Base-by-base conservation (phyloP, 1,284 basidiomycete species). In the Volvariella surrecta region DNA sequence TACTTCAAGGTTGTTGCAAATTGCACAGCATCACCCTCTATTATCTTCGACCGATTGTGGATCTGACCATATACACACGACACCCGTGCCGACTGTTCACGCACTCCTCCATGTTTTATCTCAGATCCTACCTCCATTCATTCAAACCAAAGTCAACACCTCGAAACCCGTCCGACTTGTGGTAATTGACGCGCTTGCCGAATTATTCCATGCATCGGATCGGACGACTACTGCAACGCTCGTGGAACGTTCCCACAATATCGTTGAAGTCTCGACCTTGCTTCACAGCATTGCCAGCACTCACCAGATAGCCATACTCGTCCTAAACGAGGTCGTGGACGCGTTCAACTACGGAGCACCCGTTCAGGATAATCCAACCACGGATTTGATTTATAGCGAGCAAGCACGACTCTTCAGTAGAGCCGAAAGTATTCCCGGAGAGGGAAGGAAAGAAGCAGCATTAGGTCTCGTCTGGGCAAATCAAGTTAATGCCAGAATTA, bases 401-500 rank as follows among this genome's bases (percentile, higher is more conserved):
- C 91, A 95, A 55, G 73, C 81, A 0, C 73, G 75, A 3, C 82
- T 82, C 74, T 94, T 95, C 57, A 76, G 74, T 28, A 74, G 82
- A 28, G 74, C 74, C 6, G 71, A 79, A 46, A 74, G 66, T 45
- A 53, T 75, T 28, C 66, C 71, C 34, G 70, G 73, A 34, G 79
- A 83, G 54, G 63, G 68, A 45, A 62, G 59, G 44, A 89, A 91
- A 56, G 86, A 92, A 61, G 90, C 87, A 0, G 77, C 76, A 31
- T 63, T 97, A 2, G 93, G 93, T 0, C 77, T 94, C 40, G 81
- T 82, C 1, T 97, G 93, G 93, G 84, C 90, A 7, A 94, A 94
- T 58, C 83, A 88, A 49, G 70, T 96, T 47, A 93, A 93, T 50
- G 72, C 72, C 2, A 74, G 93, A 9, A 73, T 96, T 44, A 82